Conservation (phyloP, 2,329 filamentous ascomycete genomes). For the Magnaporthiopsis incrustans region DNA sequence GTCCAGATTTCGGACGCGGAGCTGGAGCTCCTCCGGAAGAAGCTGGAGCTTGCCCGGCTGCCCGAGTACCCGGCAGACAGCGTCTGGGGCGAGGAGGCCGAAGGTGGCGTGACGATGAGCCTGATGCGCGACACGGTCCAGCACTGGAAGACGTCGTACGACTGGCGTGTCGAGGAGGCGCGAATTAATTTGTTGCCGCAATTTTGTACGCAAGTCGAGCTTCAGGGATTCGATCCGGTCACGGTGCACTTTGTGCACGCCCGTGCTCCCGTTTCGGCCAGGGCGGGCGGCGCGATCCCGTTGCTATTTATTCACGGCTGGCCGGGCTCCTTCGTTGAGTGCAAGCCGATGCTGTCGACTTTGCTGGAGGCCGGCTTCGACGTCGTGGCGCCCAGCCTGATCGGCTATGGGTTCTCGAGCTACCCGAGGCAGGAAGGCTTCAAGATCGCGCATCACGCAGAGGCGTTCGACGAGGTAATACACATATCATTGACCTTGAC, state of each 20-base stretch:
- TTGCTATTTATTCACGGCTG: slow-evolving; percentile 34
- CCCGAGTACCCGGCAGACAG: neutral
- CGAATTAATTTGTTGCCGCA: neutral
- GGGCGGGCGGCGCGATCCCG: slow-evolving; percentile 23
- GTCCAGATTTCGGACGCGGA: slow-evolving; percentile 4
- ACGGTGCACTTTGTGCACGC: slow-evolving; percentile 5
- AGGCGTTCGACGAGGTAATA: slow-evolving; percentile 26
- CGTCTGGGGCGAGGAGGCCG: slow-evolving; percentile 1
- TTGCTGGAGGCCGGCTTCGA: slow-evolving; percentile 31
- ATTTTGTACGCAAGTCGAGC: neutral
- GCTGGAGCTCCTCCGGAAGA: slow-evolving; percentile 5
- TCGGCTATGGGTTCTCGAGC: slow-evolving; percentile 35
- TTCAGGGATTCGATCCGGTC: neutral
- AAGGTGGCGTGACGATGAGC: neutral
- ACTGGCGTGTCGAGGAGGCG: slow-evolving; percentile 4
- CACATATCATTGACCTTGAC: too few species aligned
- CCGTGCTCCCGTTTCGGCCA: neutral
- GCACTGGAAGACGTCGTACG: slow-evolving; percentile 1
- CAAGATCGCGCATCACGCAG: slow-evolving; percentile 19
- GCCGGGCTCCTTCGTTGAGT: slow-evolving; percentile 33
- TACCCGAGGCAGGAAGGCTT: slow-evolving; percentile 23
- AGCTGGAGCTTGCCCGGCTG: slow-evolving; percentile 3
- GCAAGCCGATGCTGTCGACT: slow-evolving; percentile 24
- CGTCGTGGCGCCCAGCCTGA: slow-evolving; percentile 35
- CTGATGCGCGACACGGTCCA: slow-evolving; percentile 4